Conservation (phyloP, 1,284 basidiomycete species). For the Irpex sp. region DNA sequence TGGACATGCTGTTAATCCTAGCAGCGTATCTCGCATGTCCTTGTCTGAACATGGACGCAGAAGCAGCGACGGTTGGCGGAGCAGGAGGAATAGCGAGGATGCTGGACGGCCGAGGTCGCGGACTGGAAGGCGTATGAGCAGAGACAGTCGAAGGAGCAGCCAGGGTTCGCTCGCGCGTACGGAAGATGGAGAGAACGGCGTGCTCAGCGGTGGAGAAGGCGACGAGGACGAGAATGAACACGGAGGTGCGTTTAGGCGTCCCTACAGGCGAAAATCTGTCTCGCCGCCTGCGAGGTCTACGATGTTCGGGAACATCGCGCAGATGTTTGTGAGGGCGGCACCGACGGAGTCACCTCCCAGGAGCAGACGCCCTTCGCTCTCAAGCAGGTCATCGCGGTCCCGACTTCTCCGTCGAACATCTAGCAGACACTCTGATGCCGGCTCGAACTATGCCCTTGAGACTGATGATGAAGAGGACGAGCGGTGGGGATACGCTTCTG, state of each 20-base stretch:
- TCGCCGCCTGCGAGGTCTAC: conserved; percentile 40
- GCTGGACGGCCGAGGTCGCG: conserved; percentile 20
- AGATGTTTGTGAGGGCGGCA: conserved; percentile 55
- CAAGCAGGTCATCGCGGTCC: conserved; percentile 49
- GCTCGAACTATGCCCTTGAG: conserved; percentile 52
- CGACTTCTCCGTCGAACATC: conserved; percentile 49
- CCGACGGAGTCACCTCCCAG: conserved; percentile 31
- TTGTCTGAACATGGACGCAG: conserved; percentile 45
- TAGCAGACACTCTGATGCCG: conserved; percentile 46
- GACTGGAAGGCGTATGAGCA: conserved; percentile 32
- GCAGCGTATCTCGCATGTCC: conserved; percentile 74
- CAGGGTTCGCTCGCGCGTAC: conserved; percentile 33
- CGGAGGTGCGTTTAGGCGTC: conserved; percentile 17
- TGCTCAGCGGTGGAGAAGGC: conserved; percentile 18
- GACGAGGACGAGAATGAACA: conserved; percentile 24
- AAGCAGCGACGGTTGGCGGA: conserved; percentile 46
- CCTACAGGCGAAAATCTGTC: conserved; percentile 22
- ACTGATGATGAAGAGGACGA: conserved; percentile 50
- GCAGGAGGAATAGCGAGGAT: conserved; percentile 49
- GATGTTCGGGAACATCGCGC: conserved; percentile 64
- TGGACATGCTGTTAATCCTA: conserved; percentile 63
- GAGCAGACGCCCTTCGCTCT: conserved; percentile 47
- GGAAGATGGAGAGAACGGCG: conserved; percentile 17
- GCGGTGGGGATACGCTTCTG: conserved; percentile 77
- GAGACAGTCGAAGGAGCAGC: conserved; percentile 44